phyloP scores from a whole-genome alignment of 495 filamentous ascomycete genomes.

The Tuber calosporum region DNA sequence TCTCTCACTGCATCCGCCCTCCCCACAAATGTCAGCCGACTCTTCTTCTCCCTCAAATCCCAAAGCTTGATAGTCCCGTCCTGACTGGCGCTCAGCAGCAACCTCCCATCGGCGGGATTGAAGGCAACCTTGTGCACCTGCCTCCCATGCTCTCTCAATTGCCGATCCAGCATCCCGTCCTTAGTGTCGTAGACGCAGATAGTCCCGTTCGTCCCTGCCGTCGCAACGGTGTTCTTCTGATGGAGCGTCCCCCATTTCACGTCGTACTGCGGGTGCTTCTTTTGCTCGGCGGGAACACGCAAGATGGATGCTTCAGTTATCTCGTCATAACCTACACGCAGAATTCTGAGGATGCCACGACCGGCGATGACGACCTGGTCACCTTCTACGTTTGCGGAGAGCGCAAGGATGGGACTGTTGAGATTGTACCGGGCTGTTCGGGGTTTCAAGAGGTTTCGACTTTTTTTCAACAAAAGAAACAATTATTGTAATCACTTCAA shows the following conservation, averaged over 20 bases:
- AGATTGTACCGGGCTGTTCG: conserved; percentile 32
- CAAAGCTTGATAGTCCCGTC: conserved; percentile 81
- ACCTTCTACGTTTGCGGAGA: conserved; percentile 34
- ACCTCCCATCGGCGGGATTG: conserved; percentile 69
- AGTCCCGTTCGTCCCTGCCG: conserved; percentile 64
- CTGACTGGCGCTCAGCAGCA: conserved; percentile 82
- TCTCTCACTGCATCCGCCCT: conserved; percentile 75
- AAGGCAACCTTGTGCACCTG: conserved; percentile 89
- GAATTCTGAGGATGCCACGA: conserved; percentile 32
- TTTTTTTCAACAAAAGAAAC: background rate
- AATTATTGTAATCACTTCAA: background rate
- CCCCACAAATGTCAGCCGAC: conserved; percentile 54
- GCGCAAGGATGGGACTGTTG: conserved; percentile 31
- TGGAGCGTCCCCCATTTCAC: conserved; percentile 58
- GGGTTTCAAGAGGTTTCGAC: conserved; percentile 27
- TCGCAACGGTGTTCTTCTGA: conserved; percentile 57
- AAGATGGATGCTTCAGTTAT: conserved; percentile 31
- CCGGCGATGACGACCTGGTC: conserved; percentile 37
- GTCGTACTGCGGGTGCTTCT: conserved; percentile 48
- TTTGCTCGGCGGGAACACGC: conserved; percentile 31
- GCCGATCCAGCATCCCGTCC: conserved; percentile 28
- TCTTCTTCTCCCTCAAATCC: conserved; percentile 59
- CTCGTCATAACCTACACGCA: conserved; percentile 27
- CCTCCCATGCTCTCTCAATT: conserved; percentile 62
- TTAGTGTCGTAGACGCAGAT: conserved; percentile 56